Evolutionary conservation across 495 filamentous ascomycete genomes (phyloP), one percentile per base, ranked within the genome.

Genomic region (Clohesyomyces aquaticus): DNA sequence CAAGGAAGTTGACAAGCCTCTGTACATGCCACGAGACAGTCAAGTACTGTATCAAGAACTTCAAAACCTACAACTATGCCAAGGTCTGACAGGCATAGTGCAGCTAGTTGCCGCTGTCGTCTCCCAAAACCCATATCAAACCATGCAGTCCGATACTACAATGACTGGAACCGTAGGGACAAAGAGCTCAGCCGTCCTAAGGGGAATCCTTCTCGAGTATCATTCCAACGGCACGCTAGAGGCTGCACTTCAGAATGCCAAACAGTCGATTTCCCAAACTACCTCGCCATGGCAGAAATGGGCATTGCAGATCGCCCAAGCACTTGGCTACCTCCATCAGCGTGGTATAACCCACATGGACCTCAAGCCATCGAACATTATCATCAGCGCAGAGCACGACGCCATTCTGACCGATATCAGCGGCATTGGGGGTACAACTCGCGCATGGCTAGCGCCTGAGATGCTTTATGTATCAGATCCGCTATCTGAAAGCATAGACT

Each of bases 191-290:
- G 10, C 25, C 10, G 26, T 55, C 19, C 19, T 42, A 55, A 3
- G 52, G 10, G 52, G 52, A 3, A 55, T 55, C 4, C 52, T 55
- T 55, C 52, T 55, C 12, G 23, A 55, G 25, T 55, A 55, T 18
- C 25, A 55, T 55, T 41, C 23, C 4, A 55, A 55, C 25, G 52
- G 52, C 25, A 55, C 52, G 21, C 21, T 55, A 41, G 52, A 35
- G 19, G 52, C 4, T 8, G 25, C 25, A 26, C 19, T 47, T 9
- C 43, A 47, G 43, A 47, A 19, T n/a, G n/a, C n/a, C n/a, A n/a
- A n/a, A n/a, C n/a, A n/a, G 43, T 4, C 6, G n/a, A 47, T 19
- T 19, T 21, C 43, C 8, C 43, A 21, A 26, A 12, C 19, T 3
- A 42, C 52, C 19, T 11, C 4, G 52, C 25, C 52, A 19, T 55